Conservation (phyloP, 2,329 filamentous ascomycete species). For the Aspergillus novoparasiticus region DNA sequence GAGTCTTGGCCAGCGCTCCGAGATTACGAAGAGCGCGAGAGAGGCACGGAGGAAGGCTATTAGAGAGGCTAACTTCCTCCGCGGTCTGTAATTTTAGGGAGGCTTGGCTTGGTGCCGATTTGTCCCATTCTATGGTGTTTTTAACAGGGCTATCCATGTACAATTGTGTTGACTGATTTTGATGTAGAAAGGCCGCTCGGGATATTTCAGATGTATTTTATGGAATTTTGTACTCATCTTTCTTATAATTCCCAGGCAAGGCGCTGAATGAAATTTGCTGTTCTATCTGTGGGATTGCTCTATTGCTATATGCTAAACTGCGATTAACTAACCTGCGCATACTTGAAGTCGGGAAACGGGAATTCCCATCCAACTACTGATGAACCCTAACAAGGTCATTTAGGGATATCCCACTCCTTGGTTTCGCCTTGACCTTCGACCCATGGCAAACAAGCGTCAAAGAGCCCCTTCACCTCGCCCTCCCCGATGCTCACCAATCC, state of each 20-base stretch:
- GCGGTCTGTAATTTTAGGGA: conserved; percentile 41
- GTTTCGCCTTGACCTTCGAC: conserved; percentile 37
- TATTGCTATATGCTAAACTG: conserved; percentile 2
- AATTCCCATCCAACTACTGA: background rate
- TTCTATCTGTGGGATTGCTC: background rate
- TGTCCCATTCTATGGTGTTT: conserved; percentile 9
- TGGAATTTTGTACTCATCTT: conserved; percentile 28
- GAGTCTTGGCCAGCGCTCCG: conserved; percentile 40
- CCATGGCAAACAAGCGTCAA: conserved; percentile 34
- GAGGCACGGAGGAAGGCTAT: conserved; percentile 49
- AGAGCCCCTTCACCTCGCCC: conserved; percentile 32
- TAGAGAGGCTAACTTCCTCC: conserved; percentile 52
- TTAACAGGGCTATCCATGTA: conserved; percentile 14
- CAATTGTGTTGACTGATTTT: conserved; percentile 16
- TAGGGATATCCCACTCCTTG: conserved; percentile 33
- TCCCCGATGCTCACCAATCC: conserved; percentile 28
- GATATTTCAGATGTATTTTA: conserved; percentile 36
- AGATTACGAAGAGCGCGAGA: conserved; percentile 49
- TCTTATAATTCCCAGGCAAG: conserved; percentile 23
- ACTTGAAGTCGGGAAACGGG: background rate
- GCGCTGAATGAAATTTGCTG: conserved; percentile 13
- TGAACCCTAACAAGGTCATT: background rate
- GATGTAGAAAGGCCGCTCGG: conserved; percentile 8
- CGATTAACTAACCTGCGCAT: background rate
- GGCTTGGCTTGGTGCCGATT: background rate